Percentiles rank a stretch among this genome's conserved stretches.
These are phyloP conservation scores for Larix sibirica DNA, from an alignment of 83 land plant species.

Conservation along the genomic window DNA sequence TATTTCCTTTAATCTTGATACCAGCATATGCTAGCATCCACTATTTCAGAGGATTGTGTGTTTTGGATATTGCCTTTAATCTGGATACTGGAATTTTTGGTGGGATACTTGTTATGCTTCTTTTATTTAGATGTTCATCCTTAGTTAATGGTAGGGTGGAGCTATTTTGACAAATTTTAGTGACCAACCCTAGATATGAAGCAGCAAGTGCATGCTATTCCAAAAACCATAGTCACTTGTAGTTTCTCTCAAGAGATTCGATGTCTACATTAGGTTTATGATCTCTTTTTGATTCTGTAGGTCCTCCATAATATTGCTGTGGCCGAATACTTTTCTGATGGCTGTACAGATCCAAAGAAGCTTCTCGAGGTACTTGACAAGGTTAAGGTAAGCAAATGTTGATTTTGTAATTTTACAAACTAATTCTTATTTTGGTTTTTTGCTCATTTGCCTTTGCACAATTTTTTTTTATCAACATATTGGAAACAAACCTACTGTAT, in stretches of 20 bases:
- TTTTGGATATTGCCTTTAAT: not conserved
- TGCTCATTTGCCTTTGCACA: too few species aligned
- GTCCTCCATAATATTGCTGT: slow-evolving; percentile 91
- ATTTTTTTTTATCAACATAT: too few species aligned
- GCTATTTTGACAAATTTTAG: too few species aligned
- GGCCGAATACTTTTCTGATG: slow-evolving; percentile 79
- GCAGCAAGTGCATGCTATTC: not conserved
- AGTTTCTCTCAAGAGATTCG: not conserved
- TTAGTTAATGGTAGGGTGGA: too few species aligned
- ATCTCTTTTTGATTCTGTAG: slow-evolving; percentile 33
- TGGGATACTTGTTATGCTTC: not conserved
- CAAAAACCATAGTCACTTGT: not conserved
- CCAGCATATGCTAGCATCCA: not conserved
- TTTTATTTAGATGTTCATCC: not conserved
- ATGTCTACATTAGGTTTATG: not conserved
- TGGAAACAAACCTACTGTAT: too few species aligned
- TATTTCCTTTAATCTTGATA: not conserved
- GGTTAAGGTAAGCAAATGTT: slow-evolving; percentile 62
- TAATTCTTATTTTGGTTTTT: too few species aligned
- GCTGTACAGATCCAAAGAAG: slow-evolving; percentile 82
- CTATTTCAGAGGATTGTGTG: not conserved
- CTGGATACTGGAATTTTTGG: not conserved
- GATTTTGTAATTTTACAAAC: not conserved
- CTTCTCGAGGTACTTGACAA: slow-evolving; percentile 71
- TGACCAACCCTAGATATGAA: too few species aligned